Conservation (phyloP, 2,329 filamentous ascomycete genomes). For the Alternaria gansuensis region DNA sequence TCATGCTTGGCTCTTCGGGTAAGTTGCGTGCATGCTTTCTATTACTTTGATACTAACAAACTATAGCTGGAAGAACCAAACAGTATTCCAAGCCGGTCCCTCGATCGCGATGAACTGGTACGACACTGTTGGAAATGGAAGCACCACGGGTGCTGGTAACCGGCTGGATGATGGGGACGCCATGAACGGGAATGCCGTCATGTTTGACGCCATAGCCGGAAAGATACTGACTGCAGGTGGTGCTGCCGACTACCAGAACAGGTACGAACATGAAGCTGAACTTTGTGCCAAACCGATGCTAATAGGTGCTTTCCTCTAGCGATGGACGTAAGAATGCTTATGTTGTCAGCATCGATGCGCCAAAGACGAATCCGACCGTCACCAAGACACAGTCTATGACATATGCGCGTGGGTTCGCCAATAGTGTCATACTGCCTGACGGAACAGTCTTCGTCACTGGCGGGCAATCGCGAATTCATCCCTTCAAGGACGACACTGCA, state of each 20-base stretch:
- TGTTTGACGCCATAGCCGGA: slow-evolving; percentile 64
- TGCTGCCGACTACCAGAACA: slow-evolving; percentile 53
- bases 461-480: slow-evolving; percentile 29
- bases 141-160: slow-evolving; percentile 54
- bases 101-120: slow-evolving; percentile 67
- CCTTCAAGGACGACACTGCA: slow-evolving; percentile 35
- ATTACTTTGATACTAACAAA: background rate
- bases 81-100: slow-evolving; percentile 65
- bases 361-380: slow-evolving; percentile 34
- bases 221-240: slow-evolving; percentile 66
- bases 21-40: background rate
- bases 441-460: slow-evolving; percentile 49
- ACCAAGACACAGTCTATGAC: slow-evolving; percentile 36
- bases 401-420: slow-evolving; percentile 42
- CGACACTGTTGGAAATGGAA: slow-evolving; percentile 56
- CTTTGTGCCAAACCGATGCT: background rate
- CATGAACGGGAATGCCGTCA: slow-evolving; percentile 66
- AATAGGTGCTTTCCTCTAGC: slow-evolving; percentile 18
- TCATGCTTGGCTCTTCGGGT: slow-evolving; percentile 63
- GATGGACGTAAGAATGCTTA: slow-evolving; percentile 58
- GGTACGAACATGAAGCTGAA: background rate
- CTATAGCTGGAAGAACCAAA: slow-evolving; percentile 55
- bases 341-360: slow-evolving; percentile 59
- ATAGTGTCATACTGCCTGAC: slow-evolving; percentile 45
- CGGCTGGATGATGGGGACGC: slow-evolving; percentile 58